A percentile compares a stretch with the other conserved stretches of the same genome.
Conservation (phyloP, 805 yeast species). For the Ogataea paradorogensis region DNA sequence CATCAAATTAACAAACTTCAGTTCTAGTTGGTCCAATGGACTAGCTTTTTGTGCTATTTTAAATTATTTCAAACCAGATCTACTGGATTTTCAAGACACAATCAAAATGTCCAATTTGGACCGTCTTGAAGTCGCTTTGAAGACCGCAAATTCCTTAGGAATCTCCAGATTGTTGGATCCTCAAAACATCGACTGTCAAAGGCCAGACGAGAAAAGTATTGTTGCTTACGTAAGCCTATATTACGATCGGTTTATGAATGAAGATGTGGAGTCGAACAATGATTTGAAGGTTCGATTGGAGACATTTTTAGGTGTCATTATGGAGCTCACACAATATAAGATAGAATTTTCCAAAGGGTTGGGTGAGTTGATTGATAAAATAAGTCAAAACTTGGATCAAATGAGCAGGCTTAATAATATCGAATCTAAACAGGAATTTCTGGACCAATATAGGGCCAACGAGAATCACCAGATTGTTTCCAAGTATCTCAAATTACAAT, state of each 20-base stretch:
- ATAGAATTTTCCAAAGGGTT: conserved; percentile 15
- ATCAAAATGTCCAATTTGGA: conserved; percentile 29
- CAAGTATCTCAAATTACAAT: conserved; percentile 15
- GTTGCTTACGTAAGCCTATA: conserved; percentile 58
- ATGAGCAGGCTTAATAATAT: neutral
- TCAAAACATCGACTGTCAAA: conserved; percentile 47
- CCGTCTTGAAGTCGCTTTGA: conserved; percentile 38
- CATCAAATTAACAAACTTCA: conserved; percentile 46
- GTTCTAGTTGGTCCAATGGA: conserved; percentile 53
- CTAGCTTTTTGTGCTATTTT: conserved; percentile 47
- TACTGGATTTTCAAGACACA: conserved; percentile 34
- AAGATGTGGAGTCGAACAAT: conserved; percentile 2
- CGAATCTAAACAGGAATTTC: neutral
- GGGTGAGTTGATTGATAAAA: conserved; percentile 13
- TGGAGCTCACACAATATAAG: conserved; percentile 21
- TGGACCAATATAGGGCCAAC: conserved; percentile 9
- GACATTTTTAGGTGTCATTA: conserved; percentile 24
- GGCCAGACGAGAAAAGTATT: conserved; percentile 60
- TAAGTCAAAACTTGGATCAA: conserved; percentile 14
- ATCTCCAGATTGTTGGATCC: conserved; percentile 53
- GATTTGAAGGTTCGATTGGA: conserved; percentile 23
- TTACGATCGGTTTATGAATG: conserved; percentile 42
- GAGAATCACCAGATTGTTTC: conserved; percentile 14
- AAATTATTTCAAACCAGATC: conserved; percentile 40
- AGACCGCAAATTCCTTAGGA: conserved; percentile 43